Percentiles rank a stretch among this genome's conserved stretches.
Conservation (phyloP, 176 grass and related monocot species). For the Oryza longistaminata region DNA sequence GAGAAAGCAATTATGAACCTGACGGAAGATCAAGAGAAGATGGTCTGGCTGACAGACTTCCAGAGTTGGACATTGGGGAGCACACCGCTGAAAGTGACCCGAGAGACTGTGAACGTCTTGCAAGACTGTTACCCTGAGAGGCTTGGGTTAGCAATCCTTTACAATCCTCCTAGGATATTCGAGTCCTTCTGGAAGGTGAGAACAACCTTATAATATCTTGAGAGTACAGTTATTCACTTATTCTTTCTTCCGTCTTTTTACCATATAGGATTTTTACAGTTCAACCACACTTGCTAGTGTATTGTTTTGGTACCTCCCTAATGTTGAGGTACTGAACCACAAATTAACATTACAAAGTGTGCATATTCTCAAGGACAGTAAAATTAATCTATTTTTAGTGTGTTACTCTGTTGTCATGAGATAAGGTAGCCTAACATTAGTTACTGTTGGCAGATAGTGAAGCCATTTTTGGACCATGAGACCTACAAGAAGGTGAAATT, state of each 20-base stretch:
- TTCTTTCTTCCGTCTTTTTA: slow-evolving; percentile 2
- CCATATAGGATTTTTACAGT: background rate
- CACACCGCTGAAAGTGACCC: slow-evolving; percentile 61
- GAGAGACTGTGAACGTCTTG: slow-evolving; percentile 65
- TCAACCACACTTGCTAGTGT: background rate
- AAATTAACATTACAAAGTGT: background rate
- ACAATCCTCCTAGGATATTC: slow-evolving; percentile 86
- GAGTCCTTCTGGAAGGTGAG: slow-evolving; percentile 83
- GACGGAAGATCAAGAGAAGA: slow-evolving; percentile 61
- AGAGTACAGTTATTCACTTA: slow-evolving; percentile 23
- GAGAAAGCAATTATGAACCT: slow-evolving; percentile 79
- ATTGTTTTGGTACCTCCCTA: background rate
- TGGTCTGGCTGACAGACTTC: slow-evolving; percentile 87
- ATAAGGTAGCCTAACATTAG: slow-evolving; percentile 20
- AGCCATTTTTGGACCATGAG: slow-evolving; percentile 69
- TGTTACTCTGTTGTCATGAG: slow-evolving; percentile 4
- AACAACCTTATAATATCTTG: slow-evolving; percentile 10
- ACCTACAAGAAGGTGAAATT: slow-evolving; percentile 84
- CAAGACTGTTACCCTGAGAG: slow-evolving; percentile 88
- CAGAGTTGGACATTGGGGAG: slow-evolving; percentile 68
- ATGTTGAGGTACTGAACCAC: background rate
- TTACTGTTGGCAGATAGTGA: slow-evolving; percentile 63
- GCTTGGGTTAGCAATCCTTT: slow-evolving; percentile 68
- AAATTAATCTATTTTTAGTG: background rate
- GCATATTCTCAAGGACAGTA: background rate